Evolutionary conservation across 169 alveolate species (phyloP).

Genomic region (Plasmodium fragile): DNA sequence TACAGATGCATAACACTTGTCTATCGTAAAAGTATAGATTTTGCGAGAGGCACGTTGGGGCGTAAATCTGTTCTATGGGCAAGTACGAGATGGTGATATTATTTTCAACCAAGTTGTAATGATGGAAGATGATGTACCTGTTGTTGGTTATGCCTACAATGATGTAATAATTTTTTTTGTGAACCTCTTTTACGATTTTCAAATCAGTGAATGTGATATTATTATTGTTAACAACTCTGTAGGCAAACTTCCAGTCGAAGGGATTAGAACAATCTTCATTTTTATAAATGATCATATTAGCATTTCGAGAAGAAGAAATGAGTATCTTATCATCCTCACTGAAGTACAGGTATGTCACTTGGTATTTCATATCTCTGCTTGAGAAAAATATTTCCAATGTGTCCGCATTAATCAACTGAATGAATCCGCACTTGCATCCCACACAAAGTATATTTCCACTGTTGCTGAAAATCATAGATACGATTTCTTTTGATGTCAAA

Average conservation of each 20-base stretch:
- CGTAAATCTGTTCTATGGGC: conserved; percentile 33
- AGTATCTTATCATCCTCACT: conserved; percentile 67
- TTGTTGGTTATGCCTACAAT: conserved; percentile 56
- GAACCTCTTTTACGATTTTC: conserved; percentile 8
- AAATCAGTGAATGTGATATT: conserved; percentile 36
- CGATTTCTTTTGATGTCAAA: conserved; percentile 45
- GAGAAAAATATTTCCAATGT: conserved; percentile 19
- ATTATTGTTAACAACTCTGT: conserved; percentile 58
- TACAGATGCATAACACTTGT: conserved; percentile 59
- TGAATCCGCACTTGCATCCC: conserved; percentile 67
- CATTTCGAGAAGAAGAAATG: conserved; percentile 33
- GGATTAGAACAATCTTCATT: conserved; percentile 4
- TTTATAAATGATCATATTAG: conserved; percentile 62
- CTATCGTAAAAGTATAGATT: conserved; percentile 49
- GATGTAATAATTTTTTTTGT: conserved; percentile 21
- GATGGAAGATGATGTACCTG: conserved; percentile 35
- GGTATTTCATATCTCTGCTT: conserved; percentile 71
- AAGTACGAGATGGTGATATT: conserved; percentile 38
- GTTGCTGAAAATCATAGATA: conserved; percentile 39
- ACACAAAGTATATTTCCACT: conserved; percentile 44
- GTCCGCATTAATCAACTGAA: conserved; percentile 22
- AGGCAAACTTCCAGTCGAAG: conserved; percentile 49
- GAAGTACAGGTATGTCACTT: conserved; percentile 39
- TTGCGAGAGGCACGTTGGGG: conserved; percentile 58
- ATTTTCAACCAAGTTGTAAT: conserved; percentile 36